Percentiles rank a stretch among this genome's conserved stretches.
phyloP scores from a whole-genome alignment of 768 basidiomycete genomes.

The Hericium alpestre region DNA sequence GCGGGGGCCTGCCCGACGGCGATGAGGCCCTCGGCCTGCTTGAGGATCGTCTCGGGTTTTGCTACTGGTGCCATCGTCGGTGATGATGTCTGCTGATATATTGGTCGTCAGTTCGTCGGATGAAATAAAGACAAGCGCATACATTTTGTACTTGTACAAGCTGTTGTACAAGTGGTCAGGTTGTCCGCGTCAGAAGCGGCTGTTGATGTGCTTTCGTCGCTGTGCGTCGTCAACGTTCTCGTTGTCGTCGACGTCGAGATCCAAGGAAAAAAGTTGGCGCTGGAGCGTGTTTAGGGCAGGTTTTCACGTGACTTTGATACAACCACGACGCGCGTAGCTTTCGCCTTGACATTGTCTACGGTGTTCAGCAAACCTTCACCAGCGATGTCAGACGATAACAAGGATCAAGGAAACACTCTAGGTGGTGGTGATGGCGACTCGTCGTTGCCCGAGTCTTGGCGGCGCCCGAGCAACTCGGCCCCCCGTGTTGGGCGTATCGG shows the following conservation, averaged over 20 bases:
- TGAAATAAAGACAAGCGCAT: no score
- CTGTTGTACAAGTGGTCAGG: no score
- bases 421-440: constrained; percentile 3
- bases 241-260: no score
- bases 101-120: neutral
- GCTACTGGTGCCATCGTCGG: constrained; percentile 73
- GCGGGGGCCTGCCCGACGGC: constrained; percentile 87
- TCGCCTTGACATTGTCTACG: neutral
- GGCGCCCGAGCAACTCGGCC: neutral
- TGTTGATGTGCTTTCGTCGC: no score
- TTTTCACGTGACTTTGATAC: no score
- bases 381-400: neutral
- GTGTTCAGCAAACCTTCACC: neutral
- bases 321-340: neutral
- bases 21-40: constrained; percentile 89
- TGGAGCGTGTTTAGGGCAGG: no score
- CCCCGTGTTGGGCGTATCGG: constrained; percentile 19
- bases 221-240: no score
- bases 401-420: constrained; percentile 2
- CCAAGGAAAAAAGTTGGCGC: no score
- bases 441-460: neutral
- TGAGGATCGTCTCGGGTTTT: constrained; percentile 83
- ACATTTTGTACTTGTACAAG: no score
- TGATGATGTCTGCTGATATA: constrained; percentile 14
- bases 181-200: no score